These are phyloP conservation scores for Fusarium sublunatum DNA, from an alignment of 2,329 filamentous ascomycete species.

Conservation along the genomic window DNA sequence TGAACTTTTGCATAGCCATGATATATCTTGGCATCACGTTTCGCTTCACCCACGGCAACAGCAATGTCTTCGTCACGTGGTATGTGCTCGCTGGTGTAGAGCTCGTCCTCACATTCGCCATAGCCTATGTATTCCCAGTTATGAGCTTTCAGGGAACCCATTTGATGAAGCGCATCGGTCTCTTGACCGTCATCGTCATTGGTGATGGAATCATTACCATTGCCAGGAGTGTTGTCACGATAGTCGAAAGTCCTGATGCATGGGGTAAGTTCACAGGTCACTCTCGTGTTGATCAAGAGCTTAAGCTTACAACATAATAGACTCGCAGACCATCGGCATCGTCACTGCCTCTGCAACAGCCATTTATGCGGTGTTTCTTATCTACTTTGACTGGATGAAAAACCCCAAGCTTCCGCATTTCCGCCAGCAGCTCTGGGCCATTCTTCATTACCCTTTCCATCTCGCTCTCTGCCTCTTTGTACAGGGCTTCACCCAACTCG, in stretches of 20 bases:
- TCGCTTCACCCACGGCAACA: conserved; percentile 51
- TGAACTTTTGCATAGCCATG: conserved; percentile 51
- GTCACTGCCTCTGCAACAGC: conserved; percentile 54
- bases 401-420: conserved; percentile 67
- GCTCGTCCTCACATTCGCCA: conserved; percentile 60
- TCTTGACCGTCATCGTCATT: conserved; percentile 74
- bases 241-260: conserved; percentile 55
- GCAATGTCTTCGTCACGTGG: conserved; percentile 57
- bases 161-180: conserved; percentile 70
- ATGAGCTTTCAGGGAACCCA: conserved; percentile 72
- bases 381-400: conserved; percentile 72
- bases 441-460: conserved; percentile 72
- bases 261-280: conserved; percentile 50
- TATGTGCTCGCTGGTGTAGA: conserved; percentile 67
- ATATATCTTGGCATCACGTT: conserved; percentile 58
- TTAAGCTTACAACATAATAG: conserved; percentile 41
- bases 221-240: conserved; percentile 61
- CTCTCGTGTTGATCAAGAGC: fast-evolving
- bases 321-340: conserved; percentile 54
- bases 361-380: conserved; percentile 60
- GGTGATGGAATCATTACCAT: conserved; percentile 74
- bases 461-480: conserved; percentile 71
- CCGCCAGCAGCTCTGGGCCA: conserved; percentile 69
- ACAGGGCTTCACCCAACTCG: conserved; percentile 70
- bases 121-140: conserved; percentile 66